Evolutionary conservation across 495 filamentous ascomycete genomes (phyloP).

Genomic region (Lasiosphaeria miniovina): DNA sequence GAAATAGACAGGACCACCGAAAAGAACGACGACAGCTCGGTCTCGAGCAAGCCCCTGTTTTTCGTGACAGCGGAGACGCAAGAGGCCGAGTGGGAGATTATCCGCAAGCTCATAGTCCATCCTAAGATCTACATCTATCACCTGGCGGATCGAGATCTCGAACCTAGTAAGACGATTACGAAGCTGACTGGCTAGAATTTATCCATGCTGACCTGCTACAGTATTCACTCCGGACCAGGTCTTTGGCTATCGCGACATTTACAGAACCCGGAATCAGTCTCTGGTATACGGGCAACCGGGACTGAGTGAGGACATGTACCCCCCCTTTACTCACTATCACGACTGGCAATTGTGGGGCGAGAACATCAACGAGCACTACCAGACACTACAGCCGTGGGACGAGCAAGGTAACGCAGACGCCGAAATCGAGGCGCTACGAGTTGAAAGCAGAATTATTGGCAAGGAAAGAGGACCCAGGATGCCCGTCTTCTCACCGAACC

Average conservation of each 20-base stretch:
- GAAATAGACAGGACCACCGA: too few species aligned
- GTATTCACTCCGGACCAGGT: conserved; percentile 4
- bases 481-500: too few species aligned
- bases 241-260: conserved; percentile 27
- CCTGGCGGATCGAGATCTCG: background rate
- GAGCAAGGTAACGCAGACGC: background rate
- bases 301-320: background rate
- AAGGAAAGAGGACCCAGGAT: too few species aligned
- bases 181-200: too few species aligned
- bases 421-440: too few species aligned
- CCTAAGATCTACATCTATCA: conserved; percentile 10
- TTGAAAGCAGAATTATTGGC: too few species aligned
- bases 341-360: conserved; percentile 22
- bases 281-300: background rate
- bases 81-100: conserved; percentile 18
- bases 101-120: conserved; percentile 19
- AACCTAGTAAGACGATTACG: background rate
- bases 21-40: too few species aligned
- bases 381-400: conserved; percentile 14
- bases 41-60: conserved; percentile 14
- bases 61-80: conserved; percentile 14
- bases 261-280: conserved; percentile 7
- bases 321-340: conserved; percentile 2
- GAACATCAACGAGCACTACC: conserved; percentile 2
- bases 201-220: too few species aligned